Percentiles rank a stretch among this genome's conserved stretches.
Evolutionary conservation across 495 filamentous ascomycete species (phyloP).

Genomic region (Lichenothelia convexa): DNA sequence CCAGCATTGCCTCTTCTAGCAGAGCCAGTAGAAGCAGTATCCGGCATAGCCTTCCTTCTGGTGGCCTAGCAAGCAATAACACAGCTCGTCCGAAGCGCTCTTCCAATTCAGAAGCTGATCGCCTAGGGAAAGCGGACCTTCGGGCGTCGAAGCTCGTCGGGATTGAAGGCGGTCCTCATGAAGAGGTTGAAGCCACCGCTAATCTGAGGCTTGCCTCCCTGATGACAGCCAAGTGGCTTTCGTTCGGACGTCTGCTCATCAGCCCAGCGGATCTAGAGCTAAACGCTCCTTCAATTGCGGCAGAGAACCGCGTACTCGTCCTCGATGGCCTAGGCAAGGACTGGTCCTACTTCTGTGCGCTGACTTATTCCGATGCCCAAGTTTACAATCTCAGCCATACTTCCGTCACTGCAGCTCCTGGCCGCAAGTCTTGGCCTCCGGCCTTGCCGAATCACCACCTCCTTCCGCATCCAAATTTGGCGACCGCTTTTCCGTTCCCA

Average conservation of each 20-base stretch:
- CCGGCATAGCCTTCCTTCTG: conserved; percentile 23
- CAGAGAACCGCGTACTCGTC: conserved; percentile 48
- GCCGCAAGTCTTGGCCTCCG: conserved; percentile 21
- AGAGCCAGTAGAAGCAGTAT: conserved; percentile 21
- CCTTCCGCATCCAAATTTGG: conserved; percentile 49
- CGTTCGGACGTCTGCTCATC: conserved; percentile 87
- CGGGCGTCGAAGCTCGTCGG: too few relatives aligned
- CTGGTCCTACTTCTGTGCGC: conserved; percentile 93
- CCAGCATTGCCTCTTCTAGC: too few relatives aligned
- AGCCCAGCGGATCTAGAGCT: conserved; percentile 76
- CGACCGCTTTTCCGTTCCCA: conserved; percentile 68
- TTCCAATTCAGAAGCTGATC: too few relatives aligned
- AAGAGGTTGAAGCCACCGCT: conserved; percentile 47
- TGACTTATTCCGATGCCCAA: conserved; percentile 70
- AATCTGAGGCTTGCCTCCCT: conserved; percentile 69
- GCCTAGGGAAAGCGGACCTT: too few relatives aligned
- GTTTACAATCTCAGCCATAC: conserved; percentile 67
- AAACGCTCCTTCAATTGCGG: conserved; percentile 20
- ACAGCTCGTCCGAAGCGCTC: conserved; percentile 25
- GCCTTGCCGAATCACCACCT: conserved; percentile 69
- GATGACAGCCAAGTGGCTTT: conserved; percentile 73
- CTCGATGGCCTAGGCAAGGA: conserved; percentile 79
- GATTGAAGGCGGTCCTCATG: too few relatives aligned
- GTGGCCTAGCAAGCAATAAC: conserved; percentile 27
- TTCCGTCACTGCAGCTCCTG: conserved; percentile 20